These are phyloP conservation scores for Aspergillus nanangensis DNA, from an alignment of 495 filamentous ascomycete genomes.

Conservation along the genomic window DNA sequence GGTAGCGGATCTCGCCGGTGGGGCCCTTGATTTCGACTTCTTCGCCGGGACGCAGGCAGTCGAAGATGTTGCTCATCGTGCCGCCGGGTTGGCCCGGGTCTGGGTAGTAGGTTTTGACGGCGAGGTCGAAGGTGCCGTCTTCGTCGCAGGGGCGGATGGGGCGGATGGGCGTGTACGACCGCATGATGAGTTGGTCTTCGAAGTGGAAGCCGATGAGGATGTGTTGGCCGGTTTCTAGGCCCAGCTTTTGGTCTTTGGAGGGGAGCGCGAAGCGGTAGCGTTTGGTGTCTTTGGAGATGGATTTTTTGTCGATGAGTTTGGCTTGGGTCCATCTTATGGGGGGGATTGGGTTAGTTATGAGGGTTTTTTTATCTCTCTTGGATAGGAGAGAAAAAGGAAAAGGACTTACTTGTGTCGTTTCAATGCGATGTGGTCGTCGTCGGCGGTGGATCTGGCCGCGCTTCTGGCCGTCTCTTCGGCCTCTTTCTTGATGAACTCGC, in stretches of 20 bases:
- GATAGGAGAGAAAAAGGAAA: not conserved
- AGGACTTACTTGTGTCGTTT: constrained; percentile 13
- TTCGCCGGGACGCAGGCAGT: constrained; percentile 30
- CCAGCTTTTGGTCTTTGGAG: constrained; percentile 22
- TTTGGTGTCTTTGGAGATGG: constrained; percentile 32
- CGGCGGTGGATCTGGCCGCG: constrained; percentile 1
- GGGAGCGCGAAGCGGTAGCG: constrained; percentile 37
- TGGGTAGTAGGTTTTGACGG: constrained; percentile 37
- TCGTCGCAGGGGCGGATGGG: constrained; percentile 34
- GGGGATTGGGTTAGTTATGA: too few relatives aligned
- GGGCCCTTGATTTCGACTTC: constrained; percentile 41
- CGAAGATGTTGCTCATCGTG: constrained; percentile 36
- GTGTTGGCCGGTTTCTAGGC: constrained; percentile 41
- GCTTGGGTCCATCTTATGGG: constrained; percentile 15
- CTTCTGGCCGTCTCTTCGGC: constrained; percentile 20
- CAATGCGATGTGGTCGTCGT: constrained; percentile 11
- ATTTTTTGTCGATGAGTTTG: constrained; percentile 4
- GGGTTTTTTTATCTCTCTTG: too few relatives aligned
- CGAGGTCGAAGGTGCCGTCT: constrained; percentile 33
- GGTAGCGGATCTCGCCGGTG: constrained; percentile 37
- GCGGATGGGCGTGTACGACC: constrained; percentile 37
- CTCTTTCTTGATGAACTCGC: constrained; percentile 25
- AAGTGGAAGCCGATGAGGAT: constrained; percentile 35
- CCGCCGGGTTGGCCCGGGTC: constrained; percentile 26
- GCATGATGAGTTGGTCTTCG: constrained; percentile 30